Evolutionary conservation across 257 asterid genomes (phyloP).

Genomic region (Solanum appendiculatum): DNA sequence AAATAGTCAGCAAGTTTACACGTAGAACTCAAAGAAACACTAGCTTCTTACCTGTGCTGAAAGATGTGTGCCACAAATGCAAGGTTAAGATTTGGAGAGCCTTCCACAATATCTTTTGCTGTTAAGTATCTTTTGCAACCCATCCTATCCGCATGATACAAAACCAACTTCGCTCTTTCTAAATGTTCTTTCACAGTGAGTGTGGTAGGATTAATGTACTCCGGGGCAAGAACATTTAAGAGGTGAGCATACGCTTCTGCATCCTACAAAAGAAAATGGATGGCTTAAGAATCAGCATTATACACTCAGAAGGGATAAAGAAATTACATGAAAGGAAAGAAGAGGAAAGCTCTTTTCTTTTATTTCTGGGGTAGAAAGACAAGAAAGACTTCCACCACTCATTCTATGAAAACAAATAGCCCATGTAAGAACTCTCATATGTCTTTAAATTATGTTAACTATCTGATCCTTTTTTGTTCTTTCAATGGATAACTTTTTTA

Average conservation of each 20-base stretch:
- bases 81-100: constrained; percentile 94
- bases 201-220: constrained; percentile 61
- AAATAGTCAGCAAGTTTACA: background rate
- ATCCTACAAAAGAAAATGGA: constrained; percentile 48
- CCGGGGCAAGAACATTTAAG: constrained; percentile 88
- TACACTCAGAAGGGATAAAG: background rate
- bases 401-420: background rate
- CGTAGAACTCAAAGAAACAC: background rate
- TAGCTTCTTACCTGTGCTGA: constrained; percentile 75
- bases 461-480: background rate
- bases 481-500: background rate
- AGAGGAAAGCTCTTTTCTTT: background rate
- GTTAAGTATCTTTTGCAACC: constrained; percentile 95
- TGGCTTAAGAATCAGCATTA: background rate
- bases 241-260: constrained; percentile 93
- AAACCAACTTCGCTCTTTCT: constrained; percentile 87
- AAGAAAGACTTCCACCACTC: background rate
- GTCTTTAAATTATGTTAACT: background rate
- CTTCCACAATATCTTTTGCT: constrained; percentile 92
- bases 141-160: constrained; percentile 98
- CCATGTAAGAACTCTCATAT: background rate
- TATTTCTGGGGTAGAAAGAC: background rate
- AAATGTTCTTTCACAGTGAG: constrained; percentile 50
- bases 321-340: background rate
- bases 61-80: constrained; percentile 97